Evolutionary conservation across 2,329 filamentous ascomycete species (phyloP).

Genomic region (Ophiostoma sp.): DNA sequence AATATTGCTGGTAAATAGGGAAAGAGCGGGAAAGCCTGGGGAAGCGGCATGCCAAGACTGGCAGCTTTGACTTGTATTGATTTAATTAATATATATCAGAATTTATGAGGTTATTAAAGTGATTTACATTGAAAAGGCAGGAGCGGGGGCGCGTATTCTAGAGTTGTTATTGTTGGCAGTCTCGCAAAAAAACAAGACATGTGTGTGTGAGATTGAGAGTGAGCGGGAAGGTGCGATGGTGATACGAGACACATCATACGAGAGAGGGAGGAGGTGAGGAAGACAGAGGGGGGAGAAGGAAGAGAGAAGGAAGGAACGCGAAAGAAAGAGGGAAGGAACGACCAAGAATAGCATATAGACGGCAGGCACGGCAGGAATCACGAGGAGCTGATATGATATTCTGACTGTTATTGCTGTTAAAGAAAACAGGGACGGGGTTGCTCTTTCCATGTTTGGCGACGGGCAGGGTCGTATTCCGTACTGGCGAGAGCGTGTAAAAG

Average conservation of each 20-base stretch:
- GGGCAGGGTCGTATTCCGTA: neutral
- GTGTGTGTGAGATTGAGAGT: neutral
- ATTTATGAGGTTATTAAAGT: too few relatives aligned
- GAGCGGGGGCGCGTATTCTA: constrained; percentile 1
- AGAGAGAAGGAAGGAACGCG: neutral
- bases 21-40: neutral
- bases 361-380: neutral
- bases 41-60: neutral
- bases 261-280: neutral
- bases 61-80: neutral
- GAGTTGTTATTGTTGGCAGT: neutral
- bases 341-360: constrained; percentile 2
- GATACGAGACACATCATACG: neutral
- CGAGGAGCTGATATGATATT: neutral
- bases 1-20: neutral
- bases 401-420: neutral
- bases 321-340: constrained; percentile 10
- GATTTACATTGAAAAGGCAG: neutral
- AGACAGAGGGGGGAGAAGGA: neutral
- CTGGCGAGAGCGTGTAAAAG: neutral
- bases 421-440: constrained; percentile 7
- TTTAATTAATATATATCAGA: neutral
- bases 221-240: neutral
- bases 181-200: constrained; percentile 3
- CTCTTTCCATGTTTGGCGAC: constrained; percentile 4